Base-by-base conservation (phyloP, 2,329 filamentous ascomycete species). In the Scopulariopsis brevicaulis region DNA sequence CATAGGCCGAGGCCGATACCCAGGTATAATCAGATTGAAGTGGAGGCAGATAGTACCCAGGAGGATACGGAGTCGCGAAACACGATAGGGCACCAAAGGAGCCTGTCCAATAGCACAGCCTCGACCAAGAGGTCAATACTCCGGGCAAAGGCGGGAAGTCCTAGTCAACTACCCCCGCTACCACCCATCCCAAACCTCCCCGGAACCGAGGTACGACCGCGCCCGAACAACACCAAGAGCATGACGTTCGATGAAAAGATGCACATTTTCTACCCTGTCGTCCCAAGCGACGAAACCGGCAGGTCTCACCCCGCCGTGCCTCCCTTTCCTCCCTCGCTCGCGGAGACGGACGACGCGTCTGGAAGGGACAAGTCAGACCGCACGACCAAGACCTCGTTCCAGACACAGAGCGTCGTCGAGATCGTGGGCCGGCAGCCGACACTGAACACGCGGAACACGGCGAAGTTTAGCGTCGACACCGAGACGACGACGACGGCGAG, bases 171-270 rank as follows among this genome's bases (percentile, higher is more conserved):
- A n/a, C 78, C 79, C 7, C 76, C 79, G 24, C 71, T 81, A n/a
- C 78, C 78, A 7, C 68, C 71, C 20, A 70, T 75, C 1, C 77
- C 80, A 1, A 70, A 25, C 57, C 59, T 54, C 32, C 43, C 54
- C 3, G 60, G 57, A 8, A 64, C 68, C 18, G 63, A 70, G 7
- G 59, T 66, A 46, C 67, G 75, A 18, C 70, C 79, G 20, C 70
- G 74, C 6, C 75, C 78, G 2, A 82, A 81, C 59, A 68, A 79
- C 60, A 81, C 78, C 3, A 77, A 75, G 66, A 82, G 78, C 64
- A 83, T 82, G 80, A 81, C 78, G 0, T 76, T 81, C 60, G 72
- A 82, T 56, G 80, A 83, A 63, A 83, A 82, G 65, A 79, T 83
- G 69, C 69, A 72, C 1, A 65, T 81, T 5, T 67, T 83, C 25